These are phyloP conservation scores for Pseudomonodictys pantanalensis DNA, from an alignment of 495 filamentous ascomycete genomes.

Conservation along the genomic window DNA sequence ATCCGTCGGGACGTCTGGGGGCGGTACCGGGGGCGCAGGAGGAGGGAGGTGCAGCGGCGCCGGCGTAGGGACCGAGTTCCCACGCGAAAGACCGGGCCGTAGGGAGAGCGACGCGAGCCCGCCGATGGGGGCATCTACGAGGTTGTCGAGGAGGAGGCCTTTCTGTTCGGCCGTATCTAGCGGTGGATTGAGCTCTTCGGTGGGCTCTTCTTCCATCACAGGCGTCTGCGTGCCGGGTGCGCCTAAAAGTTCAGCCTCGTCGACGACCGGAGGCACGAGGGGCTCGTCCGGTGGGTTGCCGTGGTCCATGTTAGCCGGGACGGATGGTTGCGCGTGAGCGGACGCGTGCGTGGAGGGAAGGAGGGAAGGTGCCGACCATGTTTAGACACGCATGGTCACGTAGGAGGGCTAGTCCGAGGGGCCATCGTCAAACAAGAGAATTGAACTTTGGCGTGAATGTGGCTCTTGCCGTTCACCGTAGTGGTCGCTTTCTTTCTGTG, in stretches of 20 bases:
- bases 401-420: neutral
- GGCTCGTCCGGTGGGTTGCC: conserved; percentile 11
- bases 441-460: too few species aligned
- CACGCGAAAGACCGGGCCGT: conserved; percentile 57
- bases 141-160: conserved; percentile 24
- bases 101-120: conserved; percentile 19
- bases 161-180: conserved; percentile 33
- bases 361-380: conserved; percentile 13
- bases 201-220: conserved; percentile 15
- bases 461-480: too few species aligned
- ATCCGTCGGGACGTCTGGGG: conserved; percentile 56
- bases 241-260: conserved; percentile 33
- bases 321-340: neutral
- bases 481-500: too few species aligned
- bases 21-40: conserved; percentile 54
- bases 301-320: conserved; percentile 17
- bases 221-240: conserved; percentile 9
- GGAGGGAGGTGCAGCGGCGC: conserved; percentile 59
- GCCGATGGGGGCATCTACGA: conserved; percentile 1
- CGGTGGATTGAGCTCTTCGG: conserved; percentile 14
- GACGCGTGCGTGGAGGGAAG: neutral
- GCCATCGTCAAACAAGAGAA: too few species aligned
- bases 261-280: conserved; percentile 25
- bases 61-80: conserved; percentile 49
- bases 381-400: neutral